phyloP scores from a whole-genome alignment of 192 early-diverging fungal species.

The Coemansia sp. region DNA sequence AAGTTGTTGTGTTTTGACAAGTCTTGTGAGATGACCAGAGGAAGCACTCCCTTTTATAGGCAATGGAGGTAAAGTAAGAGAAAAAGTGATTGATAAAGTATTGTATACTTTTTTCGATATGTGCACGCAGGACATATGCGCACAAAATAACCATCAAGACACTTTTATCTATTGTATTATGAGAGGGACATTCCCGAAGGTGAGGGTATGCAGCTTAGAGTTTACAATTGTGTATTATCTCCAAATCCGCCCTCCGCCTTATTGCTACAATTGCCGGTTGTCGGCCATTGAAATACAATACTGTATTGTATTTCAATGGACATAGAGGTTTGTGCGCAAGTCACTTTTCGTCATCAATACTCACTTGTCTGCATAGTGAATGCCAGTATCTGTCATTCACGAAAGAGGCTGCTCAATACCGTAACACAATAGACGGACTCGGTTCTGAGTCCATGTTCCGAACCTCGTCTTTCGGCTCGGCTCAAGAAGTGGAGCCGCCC shows the following conservation, averaged over 20 bases:
- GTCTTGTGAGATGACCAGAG: not conserved
- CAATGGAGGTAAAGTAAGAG: not conserved
- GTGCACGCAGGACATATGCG: not conserved
- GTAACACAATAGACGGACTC: not conserved
- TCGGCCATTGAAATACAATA: conserved; percentile 7
- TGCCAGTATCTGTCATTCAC: conserved; percentile 6
- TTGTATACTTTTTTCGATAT: conserved; percentile 7
- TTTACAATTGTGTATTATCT: not conserved
- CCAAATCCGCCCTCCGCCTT: not conserved
- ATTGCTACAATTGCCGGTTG: conserved; percentile 13
- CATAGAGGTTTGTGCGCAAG: not conserved
- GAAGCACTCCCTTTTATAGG: not conserved
- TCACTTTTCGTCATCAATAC: conserved; percentile 1
- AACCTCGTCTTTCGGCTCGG: not conserved
- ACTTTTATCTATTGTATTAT: conserved; percentile 8
- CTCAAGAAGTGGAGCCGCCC: not conserved
- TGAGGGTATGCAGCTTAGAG: not conserved
- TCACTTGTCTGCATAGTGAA: not conserved
- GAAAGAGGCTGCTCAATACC: not conserved
- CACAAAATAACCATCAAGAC: not conserved
- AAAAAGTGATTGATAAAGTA: not conserved
- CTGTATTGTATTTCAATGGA: conserved; percentile 6
- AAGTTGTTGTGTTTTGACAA: not conserved
- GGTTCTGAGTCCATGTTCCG: not conserved
- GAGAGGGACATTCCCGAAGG: not conserved